Conservation (phyloP, 441 rosid species). For the Eutrema salsugineum region DNA sequence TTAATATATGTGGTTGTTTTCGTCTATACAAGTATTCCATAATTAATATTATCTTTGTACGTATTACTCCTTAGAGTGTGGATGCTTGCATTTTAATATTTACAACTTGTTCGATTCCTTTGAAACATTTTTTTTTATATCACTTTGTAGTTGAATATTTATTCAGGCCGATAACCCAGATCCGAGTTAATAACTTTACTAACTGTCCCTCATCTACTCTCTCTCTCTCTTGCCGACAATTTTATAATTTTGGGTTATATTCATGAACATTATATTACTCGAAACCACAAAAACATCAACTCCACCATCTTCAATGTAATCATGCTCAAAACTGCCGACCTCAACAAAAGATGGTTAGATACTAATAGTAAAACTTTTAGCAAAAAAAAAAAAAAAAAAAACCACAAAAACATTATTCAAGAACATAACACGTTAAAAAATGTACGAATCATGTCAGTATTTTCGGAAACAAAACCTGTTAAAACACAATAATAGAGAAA, state of each 20-base stretch:
- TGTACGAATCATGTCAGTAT: background rate
- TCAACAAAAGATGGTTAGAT: conserved; percentile 26
- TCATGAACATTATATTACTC: background rate
- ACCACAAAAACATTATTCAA: too few species aligned
- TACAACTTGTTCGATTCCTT: background rate
- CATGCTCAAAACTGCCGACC: conserved; percentile 89
- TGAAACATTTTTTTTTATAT: background rate
- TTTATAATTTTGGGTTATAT: background rate
- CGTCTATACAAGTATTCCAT: background rate
- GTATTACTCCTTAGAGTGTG: background rate
- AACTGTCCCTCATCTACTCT: background rate
- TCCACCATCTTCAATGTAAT: conserved; percentile 59
- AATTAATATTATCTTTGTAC: background rate
- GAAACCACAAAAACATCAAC: background rate
- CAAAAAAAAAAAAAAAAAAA: too few species aligned
- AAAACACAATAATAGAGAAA: background rate
- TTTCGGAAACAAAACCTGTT: background rate
- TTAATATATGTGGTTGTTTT: background rate
- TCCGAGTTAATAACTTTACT: background rate
- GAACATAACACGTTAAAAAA: background rate
- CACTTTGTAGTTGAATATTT: background rate
- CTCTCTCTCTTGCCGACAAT: background rate
- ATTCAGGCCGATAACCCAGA: background rate
- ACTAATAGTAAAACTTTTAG: background rate
- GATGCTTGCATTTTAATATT: background rate